Conservation (phyloP, 352 stramenopile genomes). For the Phytopythium kandeliae region DNA sequence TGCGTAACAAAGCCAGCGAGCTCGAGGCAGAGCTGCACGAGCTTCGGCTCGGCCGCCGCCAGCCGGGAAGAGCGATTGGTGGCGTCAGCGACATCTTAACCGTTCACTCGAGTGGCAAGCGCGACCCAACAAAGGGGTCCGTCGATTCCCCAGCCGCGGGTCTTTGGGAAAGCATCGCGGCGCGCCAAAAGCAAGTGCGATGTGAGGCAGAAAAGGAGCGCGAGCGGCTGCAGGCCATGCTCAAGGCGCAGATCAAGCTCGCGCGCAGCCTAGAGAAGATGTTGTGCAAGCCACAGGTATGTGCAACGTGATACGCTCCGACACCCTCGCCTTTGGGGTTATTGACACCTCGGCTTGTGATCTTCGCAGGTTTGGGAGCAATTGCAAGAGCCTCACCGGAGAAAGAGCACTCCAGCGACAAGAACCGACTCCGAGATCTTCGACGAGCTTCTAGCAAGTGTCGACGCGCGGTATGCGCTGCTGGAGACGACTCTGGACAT, state of each 20-base stretch:
- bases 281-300: constrained; percentile 16
- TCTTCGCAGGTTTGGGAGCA: constrained; percentile 2
- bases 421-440: neutral
- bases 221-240: constrained; percentile 13
- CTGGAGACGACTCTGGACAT: neutral
- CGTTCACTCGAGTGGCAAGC: neutral
- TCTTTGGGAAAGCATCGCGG: constrained; percentile 25
- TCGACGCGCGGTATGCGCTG: neutral
- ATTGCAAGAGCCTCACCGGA: neutral
- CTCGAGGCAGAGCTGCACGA: constrained; percentile 18
- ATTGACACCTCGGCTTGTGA: neutral
- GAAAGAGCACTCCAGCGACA: neutral
- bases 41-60: constrained; percentile 5
- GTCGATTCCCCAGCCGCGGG: neutral
- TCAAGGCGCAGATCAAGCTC: constrained; percentile 32
- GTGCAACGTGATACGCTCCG: too few species aligned
- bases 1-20: constrained; percentile 21
- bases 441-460: neutral
- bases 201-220: constrained; percentile 24
- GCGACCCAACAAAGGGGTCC: neutral
- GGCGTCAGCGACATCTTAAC: too few species aligned
- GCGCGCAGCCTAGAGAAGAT: constrained; percentile 23
- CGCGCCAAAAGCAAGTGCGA: constrained; percentile 18
- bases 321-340: too few species aligned
- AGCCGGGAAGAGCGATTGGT: too few species aligned